Conservation (phyloP, 1,139 yeast species). For the Arxiozyma bovina region DNA sequence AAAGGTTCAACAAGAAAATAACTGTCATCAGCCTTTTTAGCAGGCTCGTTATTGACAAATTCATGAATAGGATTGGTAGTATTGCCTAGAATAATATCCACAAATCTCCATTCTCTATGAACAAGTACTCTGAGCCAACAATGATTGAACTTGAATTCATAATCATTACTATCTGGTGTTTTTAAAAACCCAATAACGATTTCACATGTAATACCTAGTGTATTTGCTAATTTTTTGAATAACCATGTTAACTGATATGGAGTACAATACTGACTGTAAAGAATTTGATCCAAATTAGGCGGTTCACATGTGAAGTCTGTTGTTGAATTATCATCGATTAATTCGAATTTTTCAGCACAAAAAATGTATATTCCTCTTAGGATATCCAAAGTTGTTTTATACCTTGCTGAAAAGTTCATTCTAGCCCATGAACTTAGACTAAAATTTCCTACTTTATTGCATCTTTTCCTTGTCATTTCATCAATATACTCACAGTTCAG, state of each 20-base stretch:
- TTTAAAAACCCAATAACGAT: conserved; percentile 78
- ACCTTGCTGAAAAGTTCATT: conserved; percentile 29
- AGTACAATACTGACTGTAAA: conserved; percentile 43
- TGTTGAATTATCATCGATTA: conserved; percentile 31
- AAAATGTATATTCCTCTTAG: conserved; percentile 56
- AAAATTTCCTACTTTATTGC: conserved; percentile 25
- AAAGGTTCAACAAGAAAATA: conserved; percentile 75
- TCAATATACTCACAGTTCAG: conserved; percentile 30
- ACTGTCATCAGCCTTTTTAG: conserved; percentile 37
- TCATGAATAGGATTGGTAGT: conserved; percentile 42
- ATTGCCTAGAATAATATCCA: conserved; percentile 63
- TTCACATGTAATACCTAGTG: conserved; percentile 64
- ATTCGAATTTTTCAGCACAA: conserved; percentile 44
- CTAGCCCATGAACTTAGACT: conserved; percentile 38
- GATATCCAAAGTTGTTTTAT: conserved; percentile 45
- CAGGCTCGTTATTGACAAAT: conserved; percentile 30
- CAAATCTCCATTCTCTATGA: conserved; percentile 67
- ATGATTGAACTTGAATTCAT: conserved; percentile 59
- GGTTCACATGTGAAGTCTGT: conserved; percentile 29
- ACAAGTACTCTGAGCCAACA: conserved; percentile 78
- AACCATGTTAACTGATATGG: conserved; percentile 70
- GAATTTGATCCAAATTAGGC: conserved; percentile 24
- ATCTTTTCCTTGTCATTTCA: conserved; percentile 24
- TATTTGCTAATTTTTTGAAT: conserved; percentile 63
- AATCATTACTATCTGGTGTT: conserved; percentile 50